Conservation (phyloP, 2,329 filamentous ascomycete genomes). For the Botrytis elliptica region DNA sequence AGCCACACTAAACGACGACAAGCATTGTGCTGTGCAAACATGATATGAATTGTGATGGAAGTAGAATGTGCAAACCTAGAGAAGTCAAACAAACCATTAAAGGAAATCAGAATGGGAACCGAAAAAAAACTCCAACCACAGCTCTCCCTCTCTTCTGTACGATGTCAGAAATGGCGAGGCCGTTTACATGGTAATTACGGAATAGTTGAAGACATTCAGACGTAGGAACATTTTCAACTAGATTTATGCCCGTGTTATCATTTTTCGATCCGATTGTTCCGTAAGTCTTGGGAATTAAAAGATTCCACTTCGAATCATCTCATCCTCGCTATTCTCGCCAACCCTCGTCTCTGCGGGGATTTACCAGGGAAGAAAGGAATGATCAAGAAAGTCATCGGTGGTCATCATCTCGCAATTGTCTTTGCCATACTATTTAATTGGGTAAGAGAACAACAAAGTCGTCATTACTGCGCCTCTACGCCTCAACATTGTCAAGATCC, state of each 20-base stretch:
- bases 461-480: conserved; percentile 14
- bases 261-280: background rate
- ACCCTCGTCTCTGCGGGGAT: background rate
- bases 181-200: background rate
- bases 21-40: background rate
- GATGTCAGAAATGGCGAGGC: background rate
- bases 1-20: background rate
- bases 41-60: background rate
- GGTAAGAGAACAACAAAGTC: background rate
- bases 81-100: background rate
- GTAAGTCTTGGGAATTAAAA: background rate
- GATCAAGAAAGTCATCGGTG: background rate
- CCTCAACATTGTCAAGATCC: background rate
- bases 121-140: background rate
- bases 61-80: background rate
- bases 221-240: background rate
- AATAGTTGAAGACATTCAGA: background rate
- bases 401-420: background rate
- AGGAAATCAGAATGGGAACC: background rate
- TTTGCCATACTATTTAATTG: background rate
- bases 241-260: background rate
- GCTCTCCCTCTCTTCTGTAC: background rate
- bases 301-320: background rate
- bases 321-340: background rate
- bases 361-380: background rate